phyloP scores from a whole-genome alignment of 179 eudicot species.

The Beta lomatogona region DNA sequence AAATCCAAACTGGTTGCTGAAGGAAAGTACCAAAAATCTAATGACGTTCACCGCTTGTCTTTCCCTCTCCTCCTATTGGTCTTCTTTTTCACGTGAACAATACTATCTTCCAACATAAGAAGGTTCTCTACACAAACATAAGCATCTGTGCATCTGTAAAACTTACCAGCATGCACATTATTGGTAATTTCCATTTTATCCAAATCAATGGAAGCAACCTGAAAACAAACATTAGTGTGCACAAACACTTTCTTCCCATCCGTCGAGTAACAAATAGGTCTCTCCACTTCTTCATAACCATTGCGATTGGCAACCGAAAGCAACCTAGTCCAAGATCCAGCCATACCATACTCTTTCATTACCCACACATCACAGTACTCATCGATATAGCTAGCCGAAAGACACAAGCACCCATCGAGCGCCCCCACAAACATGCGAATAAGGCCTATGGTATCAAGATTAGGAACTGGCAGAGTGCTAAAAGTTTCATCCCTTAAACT shows the following conservation, averaged over 20 bases:
- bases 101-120: neutral
- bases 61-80: neutral
- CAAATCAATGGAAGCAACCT: neutral
- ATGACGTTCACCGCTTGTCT: neutral
- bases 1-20: too few relatives aligned
- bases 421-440: neutral
- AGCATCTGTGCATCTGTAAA: neutral
- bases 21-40: neutral
- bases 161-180: neutral
- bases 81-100: neutral
- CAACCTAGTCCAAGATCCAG: neutral
- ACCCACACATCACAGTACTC: neutral
- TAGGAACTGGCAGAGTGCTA: neutral
- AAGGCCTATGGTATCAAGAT: neutral
- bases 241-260: neutral
- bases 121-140: constrained; percentile 15
- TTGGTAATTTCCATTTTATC: neutral
- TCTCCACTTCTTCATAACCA: neutral
- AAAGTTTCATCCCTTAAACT: too few relatives aligned
- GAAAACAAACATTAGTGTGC: too few relatives aligned
- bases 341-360: constrained; percentile 16
- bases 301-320: neutral
- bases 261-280: neutral
- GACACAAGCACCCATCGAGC: neutral
- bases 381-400: neutral